Evolutionary conservation across 257 asterid species (phyloP).

Genomic region (Penstemon eatonii): DNA sequence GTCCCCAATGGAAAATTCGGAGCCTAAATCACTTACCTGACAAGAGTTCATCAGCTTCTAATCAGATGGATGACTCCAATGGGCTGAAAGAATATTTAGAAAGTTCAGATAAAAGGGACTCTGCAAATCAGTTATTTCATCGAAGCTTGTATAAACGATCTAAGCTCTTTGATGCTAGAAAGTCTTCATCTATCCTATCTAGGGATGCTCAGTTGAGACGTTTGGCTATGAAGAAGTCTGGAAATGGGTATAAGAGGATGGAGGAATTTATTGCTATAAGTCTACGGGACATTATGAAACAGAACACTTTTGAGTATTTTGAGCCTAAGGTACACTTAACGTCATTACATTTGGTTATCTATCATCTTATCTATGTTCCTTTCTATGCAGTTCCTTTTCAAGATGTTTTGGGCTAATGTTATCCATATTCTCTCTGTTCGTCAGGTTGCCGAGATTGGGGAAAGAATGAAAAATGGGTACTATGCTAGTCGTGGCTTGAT

Average conservation of each 20-base stretch:
- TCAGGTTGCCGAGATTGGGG: constrained; percentile 83
- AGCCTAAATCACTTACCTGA: constrained; percentile 60
- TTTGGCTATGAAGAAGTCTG: constrained; percentile 80
- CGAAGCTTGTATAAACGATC: constrained; percentile 95
- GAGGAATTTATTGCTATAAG: constrained; percentile 67
- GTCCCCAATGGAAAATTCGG: constrained; percentile 48
- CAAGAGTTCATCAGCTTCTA: constrained; percentile 44
- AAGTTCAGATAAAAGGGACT: constrained; percentile 88
- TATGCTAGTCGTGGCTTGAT: constrained; percentile 82
- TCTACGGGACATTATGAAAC: constrained; percentile 78
- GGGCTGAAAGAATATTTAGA: constrained; percentile 94
- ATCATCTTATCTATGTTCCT: constrained; percentile 9
- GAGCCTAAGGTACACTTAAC: constrained; percentile 70
- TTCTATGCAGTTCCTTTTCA: constrained; percentile 2
- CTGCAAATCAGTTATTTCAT: constrained; percentile 81
- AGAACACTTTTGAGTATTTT: constrained; percentile 77
- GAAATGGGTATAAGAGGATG: constrained; percentile 80
- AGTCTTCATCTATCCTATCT: constrained; percentile 82
- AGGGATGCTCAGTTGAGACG: constrained; percentile 96
- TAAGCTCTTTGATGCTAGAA: constrained; percentile 88
- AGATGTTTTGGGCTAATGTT: constrained; percentile 12
- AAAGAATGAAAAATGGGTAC: constrained; percentile 80
- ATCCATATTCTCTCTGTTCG: constrained; percentile 29
- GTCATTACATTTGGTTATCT: constrained; percentile 25
- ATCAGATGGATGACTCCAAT: constrained; percentile 76